phyloP scores from a whole-genome alignment of 768 basidiomycete genomes.

The Russula abietina region DNA sequence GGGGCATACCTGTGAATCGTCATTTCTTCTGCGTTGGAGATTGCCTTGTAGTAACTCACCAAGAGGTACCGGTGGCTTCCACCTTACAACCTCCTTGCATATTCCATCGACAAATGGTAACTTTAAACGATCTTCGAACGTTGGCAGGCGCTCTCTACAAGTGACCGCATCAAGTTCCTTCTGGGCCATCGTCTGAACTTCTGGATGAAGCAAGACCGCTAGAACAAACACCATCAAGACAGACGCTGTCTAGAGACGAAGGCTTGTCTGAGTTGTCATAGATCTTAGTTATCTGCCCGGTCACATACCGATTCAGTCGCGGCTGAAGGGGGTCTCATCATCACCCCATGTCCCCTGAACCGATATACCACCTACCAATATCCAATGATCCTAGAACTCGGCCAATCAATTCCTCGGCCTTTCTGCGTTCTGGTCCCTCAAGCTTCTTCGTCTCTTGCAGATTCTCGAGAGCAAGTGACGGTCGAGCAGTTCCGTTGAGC shows the following conservation, averaged over 20 bases:
- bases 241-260: background rate
- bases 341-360: background rate
- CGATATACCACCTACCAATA: background rate
- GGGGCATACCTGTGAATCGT: slow-evolving; percentile 17
- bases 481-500: slow-evolving; percentile 11
- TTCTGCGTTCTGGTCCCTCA: background rate
- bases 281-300: background rate
- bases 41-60: slow-evolving; percentile 10
- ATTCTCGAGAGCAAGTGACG: slow-evolving; percentile 9
- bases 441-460: slow-evolving; percentile 4
- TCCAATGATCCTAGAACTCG: slow-evolving; percentile 5
- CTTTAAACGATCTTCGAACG: slow-evolving; percentile 1
- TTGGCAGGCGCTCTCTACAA: background rate
- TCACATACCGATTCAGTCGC: slow-evolving; percentile 6
- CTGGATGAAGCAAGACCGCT: background rate
- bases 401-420: background rate
- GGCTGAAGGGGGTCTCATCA: background rate
- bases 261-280: background rate
- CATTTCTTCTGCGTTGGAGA: too few relatives aligned
- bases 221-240: background rate
- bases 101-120: background rate
- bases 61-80: slow-evolving; percentile 14
- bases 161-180: background rate
- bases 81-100: slow-evolving; percentile 10
- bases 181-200: background rate